Percentiles rank a stretch among this genome's conserved stretches.
phyloP scores from a whole-genome alignment of 2,329 filamentous ascomycete genomes.

The Periconia sp. region DNA sequence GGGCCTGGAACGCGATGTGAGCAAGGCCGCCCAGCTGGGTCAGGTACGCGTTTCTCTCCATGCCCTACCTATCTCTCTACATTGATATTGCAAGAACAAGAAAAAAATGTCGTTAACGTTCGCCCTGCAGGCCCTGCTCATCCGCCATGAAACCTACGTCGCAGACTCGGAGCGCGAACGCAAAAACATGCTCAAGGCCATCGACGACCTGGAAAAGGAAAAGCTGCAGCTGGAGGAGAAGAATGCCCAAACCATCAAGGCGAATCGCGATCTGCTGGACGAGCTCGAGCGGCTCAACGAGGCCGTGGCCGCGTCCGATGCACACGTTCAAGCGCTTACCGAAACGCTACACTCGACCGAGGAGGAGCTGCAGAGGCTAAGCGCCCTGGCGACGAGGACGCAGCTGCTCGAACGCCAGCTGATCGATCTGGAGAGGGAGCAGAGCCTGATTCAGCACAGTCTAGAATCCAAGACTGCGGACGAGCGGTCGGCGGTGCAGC shows the following conservation, averaged over 20 bases:
- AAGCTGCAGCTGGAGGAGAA: slow-evolving; percentile 70
- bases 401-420: slow-evolving; percentile 80
- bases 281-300: slow-evolving; percentile 84
- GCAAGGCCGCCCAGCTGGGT: slow-evolving; percentile 81
- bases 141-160: slow-evolving; percentile 93
- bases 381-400: slow-evolving; percentile 72
- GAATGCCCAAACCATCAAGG: slow-evolving; percentile 77
- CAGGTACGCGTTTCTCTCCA: slow-evolving; percentile 72
- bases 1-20: slow-evolving; percentile 83
- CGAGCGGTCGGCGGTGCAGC: slow-evolving; percentile 73
- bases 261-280: slow-evolving; percentile 79
- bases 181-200: slow-evolving; percentile 67
- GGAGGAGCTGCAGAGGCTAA: slow-evolving; percentile 72
- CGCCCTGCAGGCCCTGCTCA: slow-evolving; percentile 78
- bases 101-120: slow-evolving; percentile 65
- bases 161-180: slow-evolving; percentile 87
- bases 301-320: slow-evolving; percentile 77
- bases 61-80: slow-evolving; percentile 19
- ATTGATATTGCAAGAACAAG: background rate
- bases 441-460: slow-evolving; percentile 69
- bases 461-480: slow-evolving; percentile 71
- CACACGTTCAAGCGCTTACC: slow-evolving; percentile 75
- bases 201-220: slow-evolving; percentile 72
- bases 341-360: slow-evolving; percentile 76
- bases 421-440: slow-evolving; percentile 76